Conservation (phyloP, 2,329 filamentous ascomycete species). For the Lecanicillium sp. region DNA sequence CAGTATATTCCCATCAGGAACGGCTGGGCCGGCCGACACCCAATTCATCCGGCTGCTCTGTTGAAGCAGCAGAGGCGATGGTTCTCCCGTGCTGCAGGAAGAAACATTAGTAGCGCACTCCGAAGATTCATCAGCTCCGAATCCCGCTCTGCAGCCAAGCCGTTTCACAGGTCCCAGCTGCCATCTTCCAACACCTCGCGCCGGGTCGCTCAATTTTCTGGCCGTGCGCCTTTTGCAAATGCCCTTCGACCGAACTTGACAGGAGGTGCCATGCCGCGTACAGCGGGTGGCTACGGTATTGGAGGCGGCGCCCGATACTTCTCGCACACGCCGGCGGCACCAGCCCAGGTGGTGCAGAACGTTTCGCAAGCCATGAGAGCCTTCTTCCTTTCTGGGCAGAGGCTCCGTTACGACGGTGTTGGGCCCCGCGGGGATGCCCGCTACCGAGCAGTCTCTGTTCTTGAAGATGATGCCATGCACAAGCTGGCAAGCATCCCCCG, state of each 20-base stretch:
- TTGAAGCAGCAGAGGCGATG: constrained; percentile 44
- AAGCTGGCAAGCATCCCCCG: constrained; percentile 55
- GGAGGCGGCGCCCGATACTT: constrained; percentile 77
- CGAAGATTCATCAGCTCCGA: constrained; percentile 44
- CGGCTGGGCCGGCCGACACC: constrained; percentile 34
- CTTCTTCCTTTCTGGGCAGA: constrained; percentile 86
- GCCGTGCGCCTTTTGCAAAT: constrained; percentile 77
- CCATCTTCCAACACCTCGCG: constrained; percentile 41
- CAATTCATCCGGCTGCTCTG: constrained; percentile 45
- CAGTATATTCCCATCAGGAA: constrained; percentile 37
- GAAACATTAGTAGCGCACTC: constrained; percentile 36
- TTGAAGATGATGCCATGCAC: constrained; percentile 65
- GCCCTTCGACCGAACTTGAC: constrained; percentile 88
- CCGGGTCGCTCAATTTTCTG: constrained; percentile 54
- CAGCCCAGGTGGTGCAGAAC: constrained; percentile 87
- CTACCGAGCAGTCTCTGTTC: constrained; percentile 67
- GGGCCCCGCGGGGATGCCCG: constrained; percentile 66
- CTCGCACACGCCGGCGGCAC: constrained; percentile 76
- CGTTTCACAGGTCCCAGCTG: constrained; percentile 41
- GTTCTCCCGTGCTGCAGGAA: constrained; percentile 36
- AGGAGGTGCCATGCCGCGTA: constrained; percentile 74
- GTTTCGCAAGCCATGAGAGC: constrained; percentile 90
- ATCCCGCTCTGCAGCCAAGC: constrained; percentile 17
- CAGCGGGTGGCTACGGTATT: constrained; percentile 80
- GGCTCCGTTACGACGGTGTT: constrained; percentile 76